Conservation (phyloP, 805 yeast species). For the Teunomyces funiuensis region DNA sequence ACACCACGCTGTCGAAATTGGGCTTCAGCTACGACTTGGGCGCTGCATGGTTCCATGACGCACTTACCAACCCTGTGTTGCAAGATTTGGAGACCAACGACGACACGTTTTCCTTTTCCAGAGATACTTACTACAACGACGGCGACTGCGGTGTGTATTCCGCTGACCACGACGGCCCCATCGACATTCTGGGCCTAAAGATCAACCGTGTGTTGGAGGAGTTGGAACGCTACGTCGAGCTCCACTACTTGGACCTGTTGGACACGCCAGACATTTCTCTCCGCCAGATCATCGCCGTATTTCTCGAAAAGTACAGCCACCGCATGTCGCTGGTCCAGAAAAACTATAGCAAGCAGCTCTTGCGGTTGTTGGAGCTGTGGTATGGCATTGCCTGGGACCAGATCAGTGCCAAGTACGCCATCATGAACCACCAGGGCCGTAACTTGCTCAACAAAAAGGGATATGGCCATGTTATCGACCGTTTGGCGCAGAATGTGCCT, state of each 20-base stretch:
- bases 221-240: constrained; percentile 56
- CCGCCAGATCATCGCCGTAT: constrained; percentile 47
- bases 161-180: constrained; percentile 28
- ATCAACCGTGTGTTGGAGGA: constrained; percentile 49
- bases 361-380: constrained; percentile 72
- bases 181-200: constrained; percentile 29
- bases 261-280: constrained; percentile 54
- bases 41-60: constrained; percentile 91
- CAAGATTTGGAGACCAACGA: constrained; percentile 18
- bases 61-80: constrained; percentile 55
- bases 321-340: constrained; percentile 54
- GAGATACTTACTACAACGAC: constrained; percentile 52
- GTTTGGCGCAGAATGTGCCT: constrained; percentile 39
- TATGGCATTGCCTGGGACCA: constrained; percentile 69
- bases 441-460: constrained; percentile 69
- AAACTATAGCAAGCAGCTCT: constrained; percentile 48
- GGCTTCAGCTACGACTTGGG: constrained; percentile 66
- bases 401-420: constrained; percentile 66
- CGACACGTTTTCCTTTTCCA: constrained; percentile 15
- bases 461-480: constrained; percentile 51
- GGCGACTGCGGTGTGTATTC: constrained; percentile 27
- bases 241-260: constrained; percentile 51
- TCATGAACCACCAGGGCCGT: constrained; percentile 75
- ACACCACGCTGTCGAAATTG: constrained; percentile 13
- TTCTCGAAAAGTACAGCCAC: constrained; percentile 44